phyloP scores from a whole-genome alignment of 1,139 yeast genomes.

The Lodderomyces jiufengensis region DNA sequence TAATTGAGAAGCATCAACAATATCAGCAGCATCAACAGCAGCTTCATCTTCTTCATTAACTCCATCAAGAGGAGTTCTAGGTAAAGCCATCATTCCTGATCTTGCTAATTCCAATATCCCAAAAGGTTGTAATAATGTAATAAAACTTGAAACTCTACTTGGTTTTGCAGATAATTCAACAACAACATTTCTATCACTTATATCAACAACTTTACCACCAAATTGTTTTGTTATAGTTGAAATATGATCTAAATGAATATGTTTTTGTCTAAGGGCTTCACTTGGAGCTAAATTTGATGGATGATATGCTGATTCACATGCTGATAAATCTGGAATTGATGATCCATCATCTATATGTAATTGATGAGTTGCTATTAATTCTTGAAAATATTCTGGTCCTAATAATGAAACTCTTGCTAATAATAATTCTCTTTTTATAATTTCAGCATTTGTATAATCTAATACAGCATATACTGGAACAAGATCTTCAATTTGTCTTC shows the following conservation, averaged over 20 bases:
- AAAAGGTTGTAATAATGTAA: conserved; percentile 88
- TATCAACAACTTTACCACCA: conserved; percentile 90
- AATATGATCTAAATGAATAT: conserved; percentile 80
- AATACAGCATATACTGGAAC: conserved; percentile 98
- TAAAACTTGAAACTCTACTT: conserved; percentile 77
- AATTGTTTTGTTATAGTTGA: conserved; percentile 78
- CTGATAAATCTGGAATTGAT: conserved; percentile 44
- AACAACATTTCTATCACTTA: conserved; percentile 89
- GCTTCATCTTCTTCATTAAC: conserved; percentile 46
- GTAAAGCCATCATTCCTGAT: conserved; percentile 98
- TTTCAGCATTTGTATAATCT: conserved; percentile 87
- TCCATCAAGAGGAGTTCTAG: conserved; percentile 83
- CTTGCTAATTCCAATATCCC: conserved; percentile 96
- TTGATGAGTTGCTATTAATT: conserved; percentile 84
- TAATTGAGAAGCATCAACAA: conserved; percentile 74
- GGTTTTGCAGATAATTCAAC: conserved; percentile 96
- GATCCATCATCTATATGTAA: conserved; percentile 40
- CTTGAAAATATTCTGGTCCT: conserved; percentile 97
- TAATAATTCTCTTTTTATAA: conserved; percentile 84
- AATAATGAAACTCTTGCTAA: conserved; percentile 87
- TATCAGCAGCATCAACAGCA: conserved; percentile 59
- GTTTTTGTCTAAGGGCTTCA: conserved; percentile 92
- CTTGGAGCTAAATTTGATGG: conserved; percentile 89
- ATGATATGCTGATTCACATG: conserved; percentile 62
- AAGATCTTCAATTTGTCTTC: conserved; percentile 95